Evolutionary conservation across 2,329 filamentous ascomycete genomes (phyloP).

Genomic region (Pestalotiopsis sp.): DNA sequence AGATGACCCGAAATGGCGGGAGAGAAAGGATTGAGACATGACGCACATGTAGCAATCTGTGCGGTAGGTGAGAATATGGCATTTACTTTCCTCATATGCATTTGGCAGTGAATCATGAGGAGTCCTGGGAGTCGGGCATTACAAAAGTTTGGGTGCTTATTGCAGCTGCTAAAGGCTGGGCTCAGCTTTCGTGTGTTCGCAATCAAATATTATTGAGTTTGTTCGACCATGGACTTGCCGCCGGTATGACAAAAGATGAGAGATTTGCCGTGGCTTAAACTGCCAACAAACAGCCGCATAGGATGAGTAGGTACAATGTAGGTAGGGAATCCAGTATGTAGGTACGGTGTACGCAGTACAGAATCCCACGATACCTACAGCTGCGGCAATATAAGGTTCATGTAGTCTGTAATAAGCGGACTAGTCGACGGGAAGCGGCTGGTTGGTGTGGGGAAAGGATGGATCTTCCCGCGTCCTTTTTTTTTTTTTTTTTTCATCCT

Average conservation of each 20-base stretch:
- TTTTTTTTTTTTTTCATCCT: no score
- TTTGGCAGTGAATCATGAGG: neutral
- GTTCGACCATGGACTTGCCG: neutral
- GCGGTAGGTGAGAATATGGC: neutral
- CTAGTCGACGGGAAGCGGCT: neutral
- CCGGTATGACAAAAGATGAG: neutral
- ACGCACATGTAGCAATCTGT: neutral
- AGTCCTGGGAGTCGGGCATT: neutral
- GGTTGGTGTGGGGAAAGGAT: neutral
- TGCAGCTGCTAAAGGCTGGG: neutral
- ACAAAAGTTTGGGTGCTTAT: neutral
- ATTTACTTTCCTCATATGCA: neutral
- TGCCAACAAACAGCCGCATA: no score
- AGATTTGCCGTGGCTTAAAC: neutral
- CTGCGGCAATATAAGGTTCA: neutral
- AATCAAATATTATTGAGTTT: neutral
- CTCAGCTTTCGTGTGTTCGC: neutral
- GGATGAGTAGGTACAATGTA: no score
- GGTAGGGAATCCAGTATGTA: no score
- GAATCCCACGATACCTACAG: neutral
- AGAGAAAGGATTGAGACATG: neutral
- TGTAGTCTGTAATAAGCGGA: neutral
- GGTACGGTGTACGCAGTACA: neutral
- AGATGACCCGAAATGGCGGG: neutral
- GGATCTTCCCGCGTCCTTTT: neutral